Evolutionary conservation across 176 grass and related monocot genomes (phyloP).

Genomic region (Ampelocalamus luodianensis): DNA sequence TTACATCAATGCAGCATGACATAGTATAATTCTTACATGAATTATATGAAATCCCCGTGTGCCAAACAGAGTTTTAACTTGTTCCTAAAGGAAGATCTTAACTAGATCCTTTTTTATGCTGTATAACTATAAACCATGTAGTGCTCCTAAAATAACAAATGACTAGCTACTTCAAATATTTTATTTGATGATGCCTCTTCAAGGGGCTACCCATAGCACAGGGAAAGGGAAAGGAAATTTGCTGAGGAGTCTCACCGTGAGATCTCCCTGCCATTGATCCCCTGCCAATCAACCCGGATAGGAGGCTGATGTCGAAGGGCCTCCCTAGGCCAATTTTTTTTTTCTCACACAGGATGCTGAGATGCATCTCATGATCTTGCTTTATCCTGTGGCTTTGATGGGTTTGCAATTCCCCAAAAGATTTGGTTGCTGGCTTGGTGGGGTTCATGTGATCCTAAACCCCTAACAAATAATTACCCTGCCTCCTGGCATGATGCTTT

Average conservation of each 20-base stretch:
- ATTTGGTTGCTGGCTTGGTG: slow-evolving; percentile 48
- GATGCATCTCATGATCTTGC: slow-evolving; percentile 8
- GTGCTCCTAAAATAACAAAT: not conserved
- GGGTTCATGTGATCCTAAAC: slow-evolving; percentile 53
- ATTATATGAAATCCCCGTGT: not conserved
- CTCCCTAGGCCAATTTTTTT: too few relatives aligned
- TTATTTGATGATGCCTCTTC: not conserved
- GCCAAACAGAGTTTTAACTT: not conserved
- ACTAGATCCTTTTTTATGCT: too few relatives aligned
- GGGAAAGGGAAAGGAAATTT: too few relatives aligned
- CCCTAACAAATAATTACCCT: slow-evolving; percentile 5
- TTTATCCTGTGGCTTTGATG: not conserved
- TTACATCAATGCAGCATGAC: not conserved
- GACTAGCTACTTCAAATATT: not conserved
- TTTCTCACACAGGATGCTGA: too few relatives aligned
- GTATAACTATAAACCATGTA: too few relatives aligned
- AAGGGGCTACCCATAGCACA: not conserved
- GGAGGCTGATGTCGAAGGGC: too few relatives aligned
- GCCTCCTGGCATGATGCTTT: not conserved
- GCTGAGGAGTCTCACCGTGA: too few relatives aligned
- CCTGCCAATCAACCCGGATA: too few relatives aligned
- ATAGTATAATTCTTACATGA: not conserved
- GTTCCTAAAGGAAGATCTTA: too few relatives aligned
- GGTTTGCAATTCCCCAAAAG: slow-evolving; percentile 33
- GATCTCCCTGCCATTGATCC: too few relatives aligned